Evolutionary conservation across 2,329 filamentous ascomycete species (phyloP), one percentile per base, ranked within the genome.

Genomic region (Hansfordia pulvinata): DNA sequence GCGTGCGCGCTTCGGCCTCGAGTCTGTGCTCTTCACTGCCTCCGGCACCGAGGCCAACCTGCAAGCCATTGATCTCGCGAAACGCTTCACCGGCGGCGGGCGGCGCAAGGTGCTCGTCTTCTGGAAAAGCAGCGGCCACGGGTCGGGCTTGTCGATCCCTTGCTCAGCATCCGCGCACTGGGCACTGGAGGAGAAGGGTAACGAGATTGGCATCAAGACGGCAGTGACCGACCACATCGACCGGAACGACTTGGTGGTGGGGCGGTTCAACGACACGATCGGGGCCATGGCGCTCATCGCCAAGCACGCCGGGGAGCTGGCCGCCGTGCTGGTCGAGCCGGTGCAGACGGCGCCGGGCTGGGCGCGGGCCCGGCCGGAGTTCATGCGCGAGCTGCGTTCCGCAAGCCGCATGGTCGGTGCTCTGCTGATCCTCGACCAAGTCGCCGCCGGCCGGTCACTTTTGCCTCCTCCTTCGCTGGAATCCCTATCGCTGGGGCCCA

Each of bases 41-140:
- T 74, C 69, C 0, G 74, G 74, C 3, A 79, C 74, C 0, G 74
- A 78, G 43, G 70, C 71, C 4, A 77, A 71, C 26, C 53, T 69
- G 5, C 64, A 72, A 40, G 70, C 70, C 3, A 41, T 78, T 2
- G 62, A 60, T 4, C 60, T 56, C 2, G 71, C 69, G 1, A 56
- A 62, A 8, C 50, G 49, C 11, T 68, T 52, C 26, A 56, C 53
- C 4, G 41, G 46, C 1, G n/a, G n/a, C n/a, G n/a, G n/a, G n/a
- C 57, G 56, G 18, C 49, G 47, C 11, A 63, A 61, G 41, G 52
- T 69, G 1, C 40, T 68, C 0, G 64, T 65, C 3, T 71, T 70
- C 29, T 42, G 42, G 0, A n/a, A n/a, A n/a, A 54, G 56, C 1
- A 64, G 52, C 0, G 70, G 70, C 32, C 66, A 72, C 37, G 68